Conservation (phyloP, 768 basidiomycete genomes). For the Gelatoporia subvermispora region DNA sequence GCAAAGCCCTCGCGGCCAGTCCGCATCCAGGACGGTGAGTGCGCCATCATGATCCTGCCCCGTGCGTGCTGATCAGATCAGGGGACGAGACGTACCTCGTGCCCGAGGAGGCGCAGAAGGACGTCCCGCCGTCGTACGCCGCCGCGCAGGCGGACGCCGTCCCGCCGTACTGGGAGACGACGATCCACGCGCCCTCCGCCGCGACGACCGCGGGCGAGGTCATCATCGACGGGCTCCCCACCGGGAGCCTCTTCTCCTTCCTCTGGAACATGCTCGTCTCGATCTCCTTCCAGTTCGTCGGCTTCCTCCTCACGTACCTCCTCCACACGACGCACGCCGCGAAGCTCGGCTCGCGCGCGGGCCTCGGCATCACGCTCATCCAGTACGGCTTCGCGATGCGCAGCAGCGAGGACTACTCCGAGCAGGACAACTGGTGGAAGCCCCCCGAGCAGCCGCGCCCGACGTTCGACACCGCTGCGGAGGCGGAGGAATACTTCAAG, state of each 20-base stretch:
- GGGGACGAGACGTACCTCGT: constrained; percentile 71
- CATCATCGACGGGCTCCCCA: constrained; percentile 85
- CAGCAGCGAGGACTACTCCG: constrained; percentile 31
- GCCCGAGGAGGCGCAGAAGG: constrained; percentile 78
- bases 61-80: constrained; percentile 19
- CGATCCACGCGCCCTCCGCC: constrained; percentile 83
- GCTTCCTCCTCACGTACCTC: constrained; percentile 88
- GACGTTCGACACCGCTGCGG: constrained; percentile 39
- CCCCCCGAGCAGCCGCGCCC: constrained; percentile 23
- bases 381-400: constrained; percentile 90
- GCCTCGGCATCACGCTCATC: constrained; percentile 92
- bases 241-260: constrained; percentile 79
- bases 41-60: constrained; percentile 4
- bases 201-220: constrained; percentile 68
- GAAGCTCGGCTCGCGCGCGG: constrained; percentile 88
- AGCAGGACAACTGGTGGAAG: constrained; percentile 29
- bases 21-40: constrained; percentile 56
- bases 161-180: constrained; percentile 97
- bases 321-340: constrained; percentile 92
- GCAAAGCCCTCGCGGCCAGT: constrained; percentile 73
- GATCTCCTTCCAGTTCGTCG: constrained; percentile 96
- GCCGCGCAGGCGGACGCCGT: constrained; percentile 92
- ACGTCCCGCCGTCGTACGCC: constrained; percentile 90
- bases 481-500: constrained; percentile 41
- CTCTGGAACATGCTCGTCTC: constrained; percentile 92